Evolutionary conservation across 192 early-diverging fungal species (phyloP).

Genomic region (Gigaspora rosea): DNA sequence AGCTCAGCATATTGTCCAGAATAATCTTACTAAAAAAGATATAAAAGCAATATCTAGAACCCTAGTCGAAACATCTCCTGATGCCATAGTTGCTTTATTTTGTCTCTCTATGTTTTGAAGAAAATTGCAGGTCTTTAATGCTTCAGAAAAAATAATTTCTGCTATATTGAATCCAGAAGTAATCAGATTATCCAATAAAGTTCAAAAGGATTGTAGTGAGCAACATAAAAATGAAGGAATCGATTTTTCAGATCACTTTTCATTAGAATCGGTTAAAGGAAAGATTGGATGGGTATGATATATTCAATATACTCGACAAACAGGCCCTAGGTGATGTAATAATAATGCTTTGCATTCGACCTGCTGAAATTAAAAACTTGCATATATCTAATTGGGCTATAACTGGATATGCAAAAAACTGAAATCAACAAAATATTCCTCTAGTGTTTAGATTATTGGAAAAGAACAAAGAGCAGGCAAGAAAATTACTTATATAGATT

Average conservation of each 20-base stretch:
- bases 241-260: conserved; percentile 15
- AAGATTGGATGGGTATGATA: background rate
- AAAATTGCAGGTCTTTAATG: background rate
- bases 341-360: conserved; percentile 20
- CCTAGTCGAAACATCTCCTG: background rate
- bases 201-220: too few species aligned
- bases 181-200: too few species aligned
- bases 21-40: too few species aligned
- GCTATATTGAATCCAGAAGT: too few species aligned
- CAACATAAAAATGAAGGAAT: background rate
- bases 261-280: conserved; percentile 13
- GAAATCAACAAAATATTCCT: background rate
- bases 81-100: background rate
- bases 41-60: too few species aligned
- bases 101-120: conserved; percentile 9
- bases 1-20: too few species aligned
- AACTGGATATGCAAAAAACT: too few species aligned
- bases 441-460: conserved; percentile 12
- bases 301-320: background rate
- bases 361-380: too few species aligned
- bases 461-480: background rate
- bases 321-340: conserved; percentile 12
- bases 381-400: too few species aligned
- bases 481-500: conserved; percentile 10
- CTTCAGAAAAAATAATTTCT: too few species aligned